A percentile compares a stretch with the other conserved stretches of the same genome.
Evolutionary conservation across 129 eudicot genomes (phyloP).

Genomic region (Centrapalus pauciflorus): DNA sequence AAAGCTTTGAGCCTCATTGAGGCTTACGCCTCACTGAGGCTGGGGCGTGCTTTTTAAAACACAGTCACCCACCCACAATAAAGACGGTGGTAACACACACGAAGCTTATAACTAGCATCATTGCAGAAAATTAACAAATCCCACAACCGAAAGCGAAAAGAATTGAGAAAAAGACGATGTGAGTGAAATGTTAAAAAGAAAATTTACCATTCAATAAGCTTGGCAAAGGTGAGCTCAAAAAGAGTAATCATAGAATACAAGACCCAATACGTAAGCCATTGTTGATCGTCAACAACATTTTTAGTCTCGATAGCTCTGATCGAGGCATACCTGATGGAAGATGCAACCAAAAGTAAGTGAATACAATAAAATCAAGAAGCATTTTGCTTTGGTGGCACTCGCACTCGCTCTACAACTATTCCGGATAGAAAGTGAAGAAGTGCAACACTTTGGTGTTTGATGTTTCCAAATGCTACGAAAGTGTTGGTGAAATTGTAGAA

Average conservation of each 20-base stretch:
- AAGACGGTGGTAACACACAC: background rate
- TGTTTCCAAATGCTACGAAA: too few species aligned
- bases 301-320: slow-evolving; percentile 92
- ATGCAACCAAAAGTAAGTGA: background rate
- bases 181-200: background rate
- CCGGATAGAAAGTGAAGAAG: too few species aligned
- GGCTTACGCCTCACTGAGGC: too few species aligned
- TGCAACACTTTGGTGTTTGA: too few species aligned
- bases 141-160: too few species aligned
- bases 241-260: slow-evolving; percentile 91
- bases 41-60: too few species aligned
- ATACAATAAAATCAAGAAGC: background rate
- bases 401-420: too few species aligned
- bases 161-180: background rate
- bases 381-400: too few species aligned
- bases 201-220: slow-evolving; percentile 70
- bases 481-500: too few species aligned
- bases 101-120: background rate
- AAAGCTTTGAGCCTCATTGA: too few species aligned
- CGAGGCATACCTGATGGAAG: slow-evolving; percentile 64
- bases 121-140: too few species aligned
- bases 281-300: slow-evolving; percentile 70
- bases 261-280: slow-evolving; percentile 99
- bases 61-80: background rate
- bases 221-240: slow-evolving; percentile 81